Evolutionary conservation across 768 basidiomycete genomes (phyloP).

Genomic region (Agaricus subrufescens): DNA sequence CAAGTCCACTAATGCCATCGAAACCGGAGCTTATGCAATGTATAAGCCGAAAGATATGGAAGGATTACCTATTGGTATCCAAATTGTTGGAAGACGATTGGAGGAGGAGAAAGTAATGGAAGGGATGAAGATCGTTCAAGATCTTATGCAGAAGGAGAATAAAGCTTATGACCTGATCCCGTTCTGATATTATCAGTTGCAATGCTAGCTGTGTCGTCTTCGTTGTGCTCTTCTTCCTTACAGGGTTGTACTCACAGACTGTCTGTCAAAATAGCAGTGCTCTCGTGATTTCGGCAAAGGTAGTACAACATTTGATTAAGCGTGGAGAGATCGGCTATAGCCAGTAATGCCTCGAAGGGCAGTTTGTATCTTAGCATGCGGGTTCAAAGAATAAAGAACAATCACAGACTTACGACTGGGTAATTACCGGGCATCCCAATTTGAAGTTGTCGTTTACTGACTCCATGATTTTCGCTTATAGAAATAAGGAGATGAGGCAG

Average conservation of each 20-base stretch:
- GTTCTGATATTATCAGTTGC: background rate
- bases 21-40: constrained; percentile 40
- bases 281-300: too few species aligned
- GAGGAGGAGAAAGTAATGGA: constrained; percentile 63
- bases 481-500: too few species aligned
- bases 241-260: background rate
- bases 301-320: too few species aligned
- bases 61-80: constrained; percentile 57
- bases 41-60: constrained; percentile 52
- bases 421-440: too few species aligned
- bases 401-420: too few species aligned
- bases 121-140: constrained; percentile 52
- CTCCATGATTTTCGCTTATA: too few species aligned
- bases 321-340: too few species aligned
- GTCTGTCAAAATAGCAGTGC: too few species aligned
- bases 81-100: constrained; percentile 52
- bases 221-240: background rate
- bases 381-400: too few species aligned
- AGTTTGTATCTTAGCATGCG: too few species aligned
- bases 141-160: constrained; percentile 23
- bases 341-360: too few species aligned
- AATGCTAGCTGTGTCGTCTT: background rate
- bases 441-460: too few species aligned
- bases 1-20: constrained; percentile 36
- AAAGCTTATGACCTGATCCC: constrained; percentile 6